Percentiles rank a stretch among this genome's conserved stretches.
These are phyloP conservation scores for Drosera spatulata DNA, from an alignment of 179 eudicot species.

Conservation along the genomic window DNA sequence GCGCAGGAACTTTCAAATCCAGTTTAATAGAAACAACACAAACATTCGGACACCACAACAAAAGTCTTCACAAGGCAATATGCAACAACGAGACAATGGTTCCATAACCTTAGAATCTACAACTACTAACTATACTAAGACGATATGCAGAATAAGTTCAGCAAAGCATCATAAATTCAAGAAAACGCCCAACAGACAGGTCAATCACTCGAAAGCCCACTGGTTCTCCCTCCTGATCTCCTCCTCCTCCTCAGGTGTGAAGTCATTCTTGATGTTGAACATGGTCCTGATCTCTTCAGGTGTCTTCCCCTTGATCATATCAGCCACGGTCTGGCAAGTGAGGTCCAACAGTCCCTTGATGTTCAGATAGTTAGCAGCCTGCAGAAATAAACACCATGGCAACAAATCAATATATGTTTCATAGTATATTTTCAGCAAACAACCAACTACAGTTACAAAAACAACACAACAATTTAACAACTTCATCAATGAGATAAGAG, in stretches of 20 bases:
- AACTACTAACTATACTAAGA: too few species aligned
- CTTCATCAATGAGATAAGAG: too few species aligned
- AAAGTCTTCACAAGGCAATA: too few species aligned
- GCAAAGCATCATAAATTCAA: background rate
- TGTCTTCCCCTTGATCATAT: background rate
- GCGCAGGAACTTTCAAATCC: too few species aligned
- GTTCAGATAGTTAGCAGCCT: background rate
- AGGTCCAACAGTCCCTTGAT: background rate
- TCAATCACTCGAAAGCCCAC: background rate
- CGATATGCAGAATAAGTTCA: too few species aligned
- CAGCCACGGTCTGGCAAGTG: background rate
- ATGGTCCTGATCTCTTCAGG: background rate
- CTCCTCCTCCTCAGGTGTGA: too few species aligned
- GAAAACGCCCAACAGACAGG: background rate
- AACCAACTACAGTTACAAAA: background rate
- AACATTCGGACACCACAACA: too few species aligned
- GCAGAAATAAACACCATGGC: background rate
- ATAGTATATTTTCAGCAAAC: background rate
- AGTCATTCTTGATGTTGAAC: background rate
- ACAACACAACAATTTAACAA: background rate
- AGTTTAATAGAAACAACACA: too few species aligned
- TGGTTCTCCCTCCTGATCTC: background rate
- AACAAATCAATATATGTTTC: too few species aligned
- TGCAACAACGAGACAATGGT: too few species aligned
- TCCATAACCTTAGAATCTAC: too few species aligned